Evolutionary conservation across 225 moss, liverwort and hornwort species (phyloP), one percentile per base, ranked within the genome.

Genomic region (Anthoceros angustus): DNA sequence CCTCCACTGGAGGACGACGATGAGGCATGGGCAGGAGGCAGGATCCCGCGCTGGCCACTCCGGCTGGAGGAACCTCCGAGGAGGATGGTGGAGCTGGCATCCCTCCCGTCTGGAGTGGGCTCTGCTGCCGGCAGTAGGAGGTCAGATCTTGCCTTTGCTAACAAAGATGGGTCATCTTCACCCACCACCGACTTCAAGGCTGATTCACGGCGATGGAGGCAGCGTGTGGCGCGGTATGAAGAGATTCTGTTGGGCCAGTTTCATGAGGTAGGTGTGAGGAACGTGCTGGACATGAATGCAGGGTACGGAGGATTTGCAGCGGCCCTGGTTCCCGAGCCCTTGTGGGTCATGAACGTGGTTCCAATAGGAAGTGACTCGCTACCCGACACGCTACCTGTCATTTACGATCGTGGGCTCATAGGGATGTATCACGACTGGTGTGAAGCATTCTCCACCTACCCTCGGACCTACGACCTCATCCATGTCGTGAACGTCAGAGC

Each of bases 401-500:
- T 55, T 15, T 55, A 55, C 55, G 55, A 55, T 8, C 14, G 55
- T 15, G 55, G 55, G 14, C 55, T 55, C 55, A 55, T 55, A 0
- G 55, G 55, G 5, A 9, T 20, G 14, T 55, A 55, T 15, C 55
- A 55, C 7, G 55, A 55, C 55, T 55, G 55, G 55, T 55, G 55
- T 55, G 55, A 55, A n/a, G 55, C 55, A 15, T 55, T 55, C 4
- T 55, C 55, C 14, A 55, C 55, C 15, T 55, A 55, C n/a, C 55
- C 55, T 15, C 55, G 55, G n/a, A 55, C 55, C 14, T 55, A 55
- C 14, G 55, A 55, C n/a, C n/a, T 55, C 55, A 55, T 55, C n/a
- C 55, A 55, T 55, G 55, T 55, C n/a, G n/a, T 55, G 7, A 20
- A 20, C 55, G 5, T 46, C 45, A 46, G 45, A 46, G 16, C 16